Conservation (phyloP, 495 filamentous ascomycete species). For the Penicillium lagena region DNA sequence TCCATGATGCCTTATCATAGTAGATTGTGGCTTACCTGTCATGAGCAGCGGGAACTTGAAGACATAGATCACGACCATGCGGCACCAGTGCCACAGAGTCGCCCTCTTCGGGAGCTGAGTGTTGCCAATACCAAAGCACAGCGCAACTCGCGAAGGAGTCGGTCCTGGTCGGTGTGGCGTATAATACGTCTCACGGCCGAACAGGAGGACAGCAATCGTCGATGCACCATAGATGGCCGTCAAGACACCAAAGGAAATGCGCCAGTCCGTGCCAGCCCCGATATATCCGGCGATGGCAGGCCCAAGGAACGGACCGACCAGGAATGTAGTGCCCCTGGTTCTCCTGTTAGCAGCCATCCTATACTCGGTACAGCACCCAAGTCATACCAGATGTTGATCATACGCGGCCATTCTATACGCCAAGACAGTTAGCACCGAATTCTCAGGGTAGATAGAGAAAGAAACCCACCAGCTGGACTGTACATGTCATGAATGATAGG, state of each 20-base stretch:
- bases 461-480: conserved; percentile 24
- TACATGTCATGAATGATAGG: conserved; percentile 44
- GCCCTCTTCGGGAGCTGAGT: conserved; percentile 18
- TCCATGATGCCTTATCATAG: not conserved
- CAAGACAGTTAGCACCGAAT: not conserved
- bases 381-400: conserved; percentile 41
- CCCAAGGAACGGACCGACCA: conserved; percentile 39
- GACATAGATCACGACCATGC: conserved; percentile 21
- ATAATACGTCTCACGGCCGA: conserved; percentile 46
- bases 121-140: conserved; percentile 48
- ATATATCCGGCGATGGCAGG: conserved; percentile 40
- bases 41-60: conserved; percentile 28
- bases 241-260: conserved; percentile 38
- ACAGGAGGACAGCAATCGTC: conserved; percentile 32
- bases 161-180: conserved; percentile 9
- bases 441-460: not conserved
- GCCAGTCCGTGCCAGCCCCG: conserved; percentile 30
- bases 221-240: conserved; percentile 40
- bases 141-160: conserved; percentile 12
- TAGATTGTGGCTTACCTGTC: conserved; percentile 10
- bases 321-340: conserved; percentile 33
- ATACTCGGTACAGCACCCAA: not conserved
- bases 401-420: conserved; percentile 34
- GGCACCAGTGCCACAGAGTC: conserved; percentile 16
- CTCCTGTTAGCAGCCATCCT: too few relatives aligned